Conservation (phyloP, 805 yeast genomes). For the Saccharomyces paradoxus region DNA sequence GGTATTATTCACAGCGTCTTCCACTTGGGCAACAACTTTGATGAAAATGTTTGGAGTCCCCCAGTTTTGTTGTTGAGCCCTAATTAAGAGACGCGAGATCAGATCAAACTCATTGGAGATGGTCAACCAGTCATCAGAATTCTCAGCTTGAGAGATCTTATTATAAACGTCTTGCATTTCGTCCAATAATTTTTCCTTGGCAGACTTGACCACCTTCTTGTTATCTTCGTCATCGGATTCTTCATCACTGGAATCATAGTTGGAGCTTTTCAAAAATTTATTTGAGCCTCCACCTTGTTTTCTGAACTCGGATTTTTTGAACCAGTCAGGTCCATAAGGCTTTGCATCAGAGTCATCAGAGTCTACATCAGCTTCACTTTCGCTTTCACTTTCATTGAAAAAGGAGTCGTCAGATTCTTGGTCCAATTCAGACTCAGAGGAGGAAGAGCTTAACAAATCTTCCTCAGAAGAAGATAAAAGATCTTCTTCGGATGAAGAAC, state of each 20-base stretch:
- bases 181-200: constrained; percentile 85
- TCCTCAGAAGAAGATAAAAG: constrained; percentile 37
- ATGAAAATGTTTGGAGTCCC: constrained; percentile 67
- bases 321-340: constrained; percentile 39
- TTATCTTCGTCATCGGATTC: constrained; percentile 57
- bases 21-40: constrained; percentile 61
- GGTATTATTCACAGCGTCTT: constrained; percentile 53
- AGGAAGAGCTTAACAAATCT: constrained; percentile 27
- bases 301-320: constrained; percentile 34
- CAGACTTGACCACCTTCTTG: constrained; percentile 81
- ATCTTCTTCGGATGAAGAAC: constrained; percentile 39
- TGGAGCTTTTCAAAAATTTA: constrained; percentile 31
- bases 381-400: constrained; percentile 30
- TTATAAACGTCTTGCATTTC: constrained; percentile 66
- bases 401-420: constrained; percentile 33
- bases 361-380: constrained; percentile 36
- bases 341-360: constrained; percentile 37
- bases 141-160: constrained; percentile 59
- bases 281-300: constrained; percentile 28
- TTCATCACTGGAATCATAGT: constrained; percentile 32
- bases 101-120: constrained; percentile 73
- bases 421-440: constrained; percentile 17
- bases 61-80: constrained; percentile 65
- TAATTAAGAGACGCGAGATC: constrained; percentile 55
- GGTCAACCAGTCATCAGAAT: constrained; percentile 70